Conservation (phyloP, 345 rosid genomes). For the Nephelium lappaceum region DNA sequence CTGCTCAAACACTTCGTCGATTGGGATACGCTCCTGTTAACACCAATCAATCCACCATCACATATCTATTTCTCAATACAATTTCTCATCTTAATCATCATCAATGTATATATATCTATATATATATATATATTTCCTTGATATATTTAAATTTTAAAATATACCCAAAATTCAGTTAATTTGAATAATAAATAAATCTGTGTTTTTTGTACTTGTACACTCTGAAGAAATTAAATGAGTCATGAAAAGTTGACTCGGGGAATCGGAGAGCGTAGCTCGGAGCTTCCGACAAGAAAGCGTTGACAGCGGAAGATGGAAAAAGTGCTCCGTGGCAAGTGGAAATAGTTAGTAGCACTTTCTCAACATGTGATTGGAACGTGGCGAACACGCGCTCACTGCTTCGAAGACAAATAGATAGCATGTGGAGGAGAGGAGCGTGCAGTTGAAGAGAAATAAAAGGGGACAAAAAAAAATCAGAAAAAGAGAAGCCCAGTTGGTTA, state of each 20-base stretch:
- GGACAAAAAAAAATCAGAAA: neutral
- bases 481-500: neutral
- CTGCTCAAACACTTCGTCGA: conserved; percentile 89
- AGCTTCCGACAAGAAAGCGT: conserved; percentile 21
- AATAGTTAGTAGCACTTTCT: conserved; percentile 3
- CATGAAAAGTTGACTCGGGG: conserved; percentile 22
- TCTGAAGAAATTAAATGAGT: neutral
- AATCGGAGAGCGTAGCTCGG: neutral
- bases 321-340: conserved; percentile 1
- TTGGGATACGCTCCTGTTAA: conserved; percentile 73
- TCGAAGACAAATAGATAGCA: neutral
- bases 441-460: neutral
- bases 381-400: neutral
- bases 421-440: neutral
- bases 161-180: too few species aligned
- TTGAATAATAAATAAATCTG: too few species aligned
- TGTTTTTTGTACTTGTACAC: too few species aligned
- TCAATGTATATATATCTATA: too few species aligned
- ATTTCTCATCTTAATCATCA: too few species aligned
- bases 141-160: too few species aligned
- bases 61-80: too few species aligned
- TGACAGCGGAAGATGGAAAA: conserved; percentile 10
- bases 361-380: conserved; percentile 21
- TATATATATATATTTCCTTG: too few species aligned
- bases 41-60: neutral